Conservation (phyloP, 2,329 filamentous ascomycete species). For the Cytospora piceicola region DNA sequence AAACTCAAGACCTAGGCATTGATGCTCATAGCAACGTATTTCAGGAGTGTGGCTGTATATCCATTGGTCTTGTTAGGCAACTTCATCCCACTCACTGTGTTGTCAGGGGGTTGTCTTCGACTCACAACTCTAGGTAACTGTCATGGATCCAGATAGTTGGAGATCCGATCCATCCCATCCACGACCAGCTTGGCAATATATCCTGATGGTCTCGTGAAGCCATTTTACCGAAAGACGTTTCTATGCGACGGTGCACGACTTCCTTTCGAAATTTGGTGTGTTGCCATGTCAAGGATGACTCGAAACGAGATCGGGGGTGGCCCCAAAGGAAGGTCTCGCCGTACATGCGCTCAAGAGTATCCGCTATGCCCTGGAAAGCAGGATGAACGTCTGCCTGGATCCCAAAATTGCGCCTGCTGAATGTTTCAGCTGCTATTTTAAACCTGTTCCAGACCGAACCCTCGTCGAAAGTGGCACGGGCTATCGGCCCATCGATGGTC, state of each 20-base stretch:
- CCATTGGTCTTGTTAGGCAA: neutral
- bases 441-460: conserved; percentile 6
- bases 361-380: conserved; percentile 9
- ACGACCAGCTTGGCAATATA: conserved; percentile 13
- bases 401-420: conserved; percentile 7
- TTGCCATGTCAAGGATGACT: conserved; percentile 2
- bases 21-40: conserved; percentile 1
- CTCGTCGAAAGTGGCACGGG: neutral
- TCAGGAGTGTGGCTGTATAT: neutral
- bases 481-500: conserved; percentile 10
- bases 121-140: neutral
- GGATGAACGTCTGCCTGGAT: conserved; percentile 8
- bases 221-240: conserved; percentile 1
- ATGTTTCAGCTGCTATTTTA: neutral
- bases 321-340: conserved; percentile 15
- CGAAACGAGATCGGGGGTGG: conserved; percentile 11
- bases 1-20: neutral
- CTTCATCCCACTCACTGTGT: neutral
- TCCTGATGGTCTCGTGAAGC: neutral
- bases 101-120: neutral
- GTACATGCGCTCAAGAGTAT: neutral
- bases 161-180: conserved; percentile 13
- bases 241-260: neutral
- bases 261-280: neutral
- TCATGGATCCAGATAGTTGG: neutral